These are phyloP conservation scores for Xerocomus potaroensis DNA, from an alignment of 768 basidiomycete genomes.

Conservation along the genomic window DNA sequence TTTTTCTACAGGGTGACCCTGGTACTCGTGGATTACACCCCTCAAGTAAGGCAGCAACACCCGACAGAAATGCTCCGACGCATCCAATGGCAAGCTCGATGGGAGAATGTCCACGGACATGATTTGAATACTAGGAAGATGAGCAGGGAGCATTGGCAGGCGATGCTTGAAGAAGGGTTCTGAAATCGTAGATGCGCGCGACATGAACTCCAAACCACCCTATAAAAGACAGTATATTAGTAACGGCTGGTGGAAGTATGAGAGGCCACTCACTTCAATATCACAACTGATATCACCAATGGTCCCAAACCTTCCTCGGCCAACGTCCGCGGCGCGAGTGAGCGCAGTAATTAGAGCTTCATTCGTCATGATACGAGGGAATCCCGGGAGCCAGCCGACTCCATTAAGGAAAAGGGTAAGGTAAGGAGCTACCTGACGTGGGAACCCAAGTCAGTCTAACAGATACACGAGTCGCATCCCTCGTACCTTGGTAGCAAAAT, in stretches of 20 bases:
- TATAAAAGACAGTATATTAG: constrained; percentile 21
- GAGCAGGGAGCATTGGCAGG: constrained; percentile 37
- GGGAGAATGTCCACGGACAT: constrained; percentile 94
- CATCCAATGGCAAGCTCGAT: constrained; percentile 75
- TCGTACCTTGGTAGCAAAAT: constrained; percentile 63
- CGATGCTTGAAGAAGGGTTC: constrained; percentile 62
- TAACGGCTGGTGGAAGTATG: neutral
- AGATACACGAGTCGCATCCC: neutral
- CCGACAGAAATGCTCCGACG: constrained; percentile 70
- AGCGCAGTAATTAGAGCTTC: constrained; percentile 53
- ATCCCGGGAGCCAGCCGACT: constrained; percentile 75
- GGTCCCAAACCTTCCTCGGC: constrained; percentile 56
- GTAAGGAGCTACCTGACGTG: constrained; percentile 73
- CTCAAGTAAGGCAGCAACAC: constrained; percentile 66
- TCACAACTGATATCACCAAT: constrained; percentile 92
- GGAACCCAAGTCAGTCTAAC: neutral
- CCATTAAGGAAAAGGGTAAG: constrained; percentile 84
- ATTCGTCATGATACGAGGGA: constrained; percentile 75
- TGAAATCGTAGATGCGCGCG: constrained; percentile 71
- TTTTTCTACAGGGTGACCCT: constrained; percentile 23
- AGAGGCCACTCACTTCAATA: constrained; percentile 50
- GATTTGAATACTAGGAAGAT: constrained; percentile 62
- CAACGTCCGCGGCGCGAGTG: constrained; percentile 43
- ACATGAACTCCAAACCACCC: constrained; percentile 85
- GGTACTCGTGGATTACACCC: constrained; percentile 45